Percentiles rank a stretch among this genome's conserved stretches.
Conservation (phyloP, 345 rosid species). For the Eucalyptus guilfoylei region DNA sequence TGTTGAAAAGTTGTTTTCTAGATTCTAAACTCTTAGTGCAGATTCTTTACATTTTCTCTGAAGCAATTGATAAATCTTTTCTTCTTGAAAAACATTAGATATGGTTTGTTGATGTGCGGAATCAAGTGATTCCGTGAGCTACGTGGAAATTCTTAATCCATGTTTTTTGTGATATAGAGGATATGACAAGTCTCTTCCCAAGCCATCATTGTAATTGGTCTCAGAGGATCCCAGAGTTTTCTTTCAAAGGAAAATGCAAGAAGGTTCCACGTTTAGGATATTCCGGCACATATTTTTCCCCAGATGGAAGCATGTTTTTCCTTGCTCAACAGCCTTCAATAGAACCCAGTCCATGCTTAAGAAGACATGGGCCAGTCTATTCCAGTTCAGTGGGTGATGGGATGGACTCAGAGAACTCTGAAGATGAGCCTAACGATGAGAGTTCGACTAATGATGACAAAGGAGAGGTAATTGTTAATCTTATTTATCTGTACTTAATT, state of each 20-base stretch:
- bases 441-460: neutral
- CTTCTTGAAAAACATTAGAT: neutral
- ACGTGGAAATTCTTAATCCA: neutral
- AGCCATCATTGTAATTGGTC: conserved; percentile 47
- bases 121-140: neutral
- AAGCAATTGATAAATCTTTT: neutral
- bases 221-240: conserved; percentile 19
- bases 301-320: conserved; percentile 13
- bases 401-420: conserved; percentile 20
- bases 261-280: conserved; percentile 25
- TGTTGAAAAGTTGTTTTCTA: neutral
- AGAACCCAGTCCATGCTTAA: neutral
- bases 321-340: conserved; percentile 6
- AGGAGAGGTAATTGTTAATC: neutral
- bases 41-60: neutral
- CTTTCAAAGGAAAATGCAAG: conserved; percentile 18
- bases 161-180: conserved; percentile 12
- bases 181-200: conserved; percentile 48
- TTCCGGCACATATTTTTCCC: conserved; percentile 6
- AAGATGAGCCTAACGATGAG: neutral
- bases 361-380: conserved; percentile 25
- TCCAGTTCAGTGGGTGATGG: conserved; percentile 41
- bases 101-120: neutral
- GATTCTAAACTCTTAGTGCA: neutral
- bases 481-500: neutral